phyloP scores from a whole-genome alignment of 176 grass and related monocot species.

The Alloteropsis semialata region DNA sequence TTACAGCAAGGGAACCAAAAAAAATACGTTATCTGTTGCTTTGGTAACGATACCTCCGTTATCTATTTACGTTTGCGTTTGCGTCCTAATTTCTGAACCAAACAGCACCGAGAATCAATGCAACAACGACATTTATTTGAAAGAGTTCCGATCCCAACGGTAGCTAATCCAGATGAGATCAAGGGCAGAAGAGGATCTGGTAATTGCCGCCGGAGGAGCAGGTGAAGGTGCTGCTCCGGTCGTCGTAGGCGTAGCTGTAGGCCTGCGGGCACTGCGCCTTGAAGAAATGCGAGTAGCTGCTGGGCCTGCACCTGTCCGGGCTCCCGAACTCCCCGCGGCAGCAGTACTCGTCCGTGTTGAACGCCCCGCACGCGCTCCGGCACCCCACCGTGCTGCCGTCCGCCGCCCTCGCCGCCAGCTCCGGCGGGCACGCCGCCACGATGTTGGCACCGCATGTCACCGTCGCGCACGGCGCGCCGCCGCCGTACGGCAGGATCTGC shows the following conservation, averaged over 20 bases:
- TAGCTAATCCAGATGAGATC: not conserved
- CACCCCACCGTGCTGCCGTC: constrained; percentile 36
- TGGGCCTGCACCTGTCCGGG: constrained; percentile 37
- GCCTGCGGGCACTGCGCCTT: constrained; percentile 58
- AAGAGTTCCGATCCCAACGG: not conserved
- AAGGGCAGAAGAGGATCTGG: constrained; percentile 56
- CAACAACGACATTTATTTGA: not conserved
- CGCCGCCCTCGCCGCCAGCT: constrained; percentile 30
- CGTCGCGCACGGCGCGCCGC: not conserved
- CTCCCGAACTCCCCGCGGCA: constrained; percentile 46
- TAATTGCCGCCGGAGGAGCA: constrained; percentile 54
- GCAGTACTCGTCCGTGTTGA: constrained; percentile 48
- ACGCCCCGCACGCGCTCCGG: constrained; percentile 57
- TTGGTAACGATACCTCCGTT: too few species aligned
- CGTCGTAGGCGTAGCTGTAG: constrained; percentile 71
- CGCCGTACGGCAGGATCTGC: not conserved
- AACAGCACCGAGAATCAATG: not conserved
- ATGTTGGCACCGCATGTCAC: constrained; percentile 31
- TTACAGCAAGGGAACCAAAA: too few species aligned
- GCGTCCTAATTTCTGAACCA: too few species aligned
- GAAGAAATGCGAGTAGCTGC: constrained; percentile 46
- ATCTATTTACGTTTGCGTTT: too few species aligned
- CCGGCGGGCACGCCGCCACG: constrained; percentile 43
- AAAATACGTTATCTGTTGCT: too few species aligned
- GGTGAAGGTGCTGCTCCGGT: constrained; percentile 64